Evolutionary conservation across 208 protist species (phyloP).

Genomic region (Balamuthia mandrillaris): DNA sequence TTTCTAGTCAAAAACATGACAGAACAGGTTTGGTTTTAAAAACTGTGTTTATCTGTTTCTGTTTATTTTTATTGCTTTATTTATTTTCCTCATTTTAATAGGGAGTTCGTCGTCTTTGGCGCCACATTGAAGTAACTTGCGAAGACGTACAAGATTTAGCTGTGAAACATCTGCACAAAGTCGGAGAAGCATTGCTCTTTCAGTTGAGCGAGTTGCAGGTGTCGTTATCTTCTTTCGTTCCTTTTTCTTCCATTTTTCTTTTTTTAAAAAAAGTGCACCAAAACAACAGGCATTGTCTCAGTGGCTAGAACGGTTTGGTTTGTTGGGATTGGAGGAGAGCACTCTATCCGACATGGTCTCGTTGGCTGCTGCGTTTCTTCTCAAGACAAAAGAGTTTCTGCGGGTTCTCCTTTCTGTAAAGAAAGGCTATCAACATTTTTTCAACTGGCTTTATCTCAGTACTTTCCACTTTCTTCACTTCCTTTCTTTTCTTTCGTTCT

Average conservation of each 20-base stretch:
- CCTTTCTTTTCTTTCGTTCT: background rate
- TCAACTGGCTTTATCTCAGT: slow-evolving; percentile 18
- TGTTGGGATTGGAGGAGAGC: slow-evolving; percentile 3
- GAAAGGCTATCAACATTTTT: background rate
- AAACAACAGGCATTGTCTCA: background rate
- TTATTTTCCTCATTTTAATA: background rate
- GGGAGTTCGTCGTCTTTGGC: background rate
- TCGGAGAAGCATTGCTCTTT: background rate
- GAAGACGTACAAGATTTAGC: background rate
- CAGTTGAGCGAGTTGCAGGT: slow-evolving; percentile 1
- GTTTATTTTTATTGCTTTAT: background rate
- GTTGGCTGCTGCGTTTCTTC: slow-evolving; percentile 1
- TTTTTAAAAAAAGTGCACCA: background rate
- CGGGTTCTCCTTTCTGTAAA: background rate
- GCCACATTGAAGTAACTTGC: background rate
- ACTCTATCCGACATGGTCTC: background rate
- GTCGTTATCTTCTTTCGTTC: background rate
- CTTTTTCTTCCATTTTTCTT: background rate
- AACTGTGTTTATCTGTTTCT: background rate
- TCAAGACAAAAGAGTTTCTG: background rate
- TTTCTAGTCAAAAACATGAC: slow-evolving; percentile 12
- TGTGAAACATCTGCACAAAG: background rate
- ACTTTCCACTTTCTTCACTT: background rate
- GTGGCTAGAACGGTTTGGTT: slow-evolving; percentile 13
- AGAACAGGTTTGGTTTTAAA: background rate